These are phyloP conservation scores for Eucalyptus pumila DNA, from an alignment of 345 rosid species.

Conservation along the genomic window DNA sequence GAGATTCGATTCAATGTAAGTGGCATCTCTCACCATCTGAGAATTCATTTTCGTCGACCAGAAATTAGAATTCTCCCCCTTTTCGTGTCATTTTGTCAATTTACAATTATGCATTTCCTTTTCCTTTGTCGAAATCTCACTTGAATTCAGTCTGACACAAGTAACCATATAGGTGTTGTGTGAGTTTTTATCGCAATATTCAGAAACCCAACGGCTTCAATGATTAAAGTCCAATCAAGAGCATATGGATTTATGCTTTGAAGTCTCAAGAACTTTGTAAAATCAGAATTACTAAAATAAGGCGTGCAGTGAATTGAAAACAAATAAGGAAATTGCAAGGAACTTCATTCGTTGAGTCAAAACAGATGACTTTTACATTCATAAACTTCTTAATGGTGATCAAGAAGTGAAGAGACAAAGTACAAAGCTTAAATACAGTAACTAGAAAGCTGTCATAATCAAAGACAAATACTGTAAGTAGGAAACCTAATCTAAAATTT, in stretches of 20 bases:
- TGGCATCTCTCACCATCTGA: neutral
- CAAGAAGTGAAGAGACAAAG: neutral
- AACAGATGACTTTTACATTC: neutral
- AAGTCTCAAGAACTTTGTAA: neutral
- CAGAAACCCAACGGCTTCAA: neutral
- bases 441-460: neutral
- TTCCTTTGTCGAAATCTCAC: neutral
- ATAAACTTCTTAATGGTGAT: neutral
- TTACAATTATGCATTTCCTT: neutral
- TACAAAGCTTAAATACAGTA: neutral
- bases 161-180: neutral
- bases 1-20: neutral
- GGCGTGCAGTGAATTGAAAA: neutral
- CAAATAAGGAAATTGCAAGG: neutral
- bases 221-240: neutral
- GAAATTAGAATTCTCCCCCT: neutral
- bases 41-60: neutral
- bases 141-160: neutral
- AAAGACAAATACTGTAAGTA: neutral
- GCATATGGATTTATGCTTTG: too few species aligned
- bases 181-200: neutral
- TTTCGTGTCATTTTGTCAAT: neutral
- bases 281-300: too few species aligned
- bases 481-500: neutral
- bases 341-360: neutral